phyloP scores from a whole-genome alignment of 805 yeast genomes.

The Huiozyma sinensis region DNA sequence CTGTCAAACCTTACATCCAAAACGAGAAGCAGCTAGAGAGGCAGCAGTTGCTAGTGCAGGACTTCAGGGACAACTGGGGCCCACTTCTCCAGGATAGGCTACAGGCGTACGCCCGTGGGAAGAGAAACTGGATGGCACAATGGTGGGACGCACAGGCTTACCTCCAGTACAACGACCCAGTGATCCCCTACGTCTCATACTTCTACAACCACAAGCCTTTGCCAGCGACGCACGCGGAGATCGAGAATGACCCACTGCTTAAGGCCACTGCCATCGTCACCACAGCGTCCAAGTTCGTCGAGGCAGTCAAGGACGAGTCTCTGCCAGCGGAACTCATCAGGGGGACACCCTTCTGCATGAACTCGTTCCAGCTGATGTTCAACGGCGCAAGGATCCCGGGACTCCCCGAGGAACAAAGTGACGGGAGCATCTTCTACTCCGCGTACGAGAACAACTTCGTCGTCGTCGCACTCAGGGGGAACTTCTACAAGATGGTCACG shows the following conservation, averaged over 20 bases:
- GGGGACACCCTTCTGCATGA: constrained; percentile 87
- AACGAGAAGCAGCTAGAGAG: constrained; percentile 38
- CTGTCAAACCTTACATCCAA: constrained; percentile 57
- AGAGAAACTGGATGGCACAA: constrained; percentile 79
- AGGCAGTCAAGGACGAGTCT: constrained; percentile 54
- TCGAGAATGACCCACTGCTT: constrained; percentile 52
- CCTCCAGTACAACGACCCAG: constrained; percentile 82
- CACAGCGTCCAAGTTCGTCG: constrained; percentile 58
- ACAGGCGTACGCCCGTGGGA: constrained; percentile 39
- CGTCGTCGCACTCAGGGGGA: constrained; percentile 61
- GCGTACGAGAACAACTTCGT: constrained; percentile 49
- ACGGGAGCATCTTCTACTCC: constrained; percentile 46
- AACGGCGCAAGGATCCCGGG: constrained; percentile 77
- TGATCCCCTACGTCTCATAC: constrained; percentile 89
- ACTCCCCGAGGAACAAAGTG: constrained; percentile 34
- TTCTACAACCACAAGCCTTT: constrained; percentile 73
- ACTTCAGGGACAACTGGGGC: constrained; percentile 61
- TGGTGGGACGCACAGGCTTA: constrained; percentile 95
- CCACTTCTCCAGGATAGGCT: constrained; percentile 60
- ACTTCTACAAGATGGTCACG: constrained; percentile 68
- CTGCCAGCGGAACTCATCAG: constrained; percentile 71
- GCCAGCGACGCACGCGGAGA: constrained; percentile 28
- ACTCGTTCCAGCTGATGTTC: constrained; percentile 83
- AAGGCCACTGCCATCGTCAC: constrained; percentile 70
- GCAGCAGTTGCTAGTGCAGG: constrained; percentile 48